Evolutionary conservation across 2,329 filamentous ascomycete species (phyloP).

Genomic region (Fulvia fulva): DNA sequence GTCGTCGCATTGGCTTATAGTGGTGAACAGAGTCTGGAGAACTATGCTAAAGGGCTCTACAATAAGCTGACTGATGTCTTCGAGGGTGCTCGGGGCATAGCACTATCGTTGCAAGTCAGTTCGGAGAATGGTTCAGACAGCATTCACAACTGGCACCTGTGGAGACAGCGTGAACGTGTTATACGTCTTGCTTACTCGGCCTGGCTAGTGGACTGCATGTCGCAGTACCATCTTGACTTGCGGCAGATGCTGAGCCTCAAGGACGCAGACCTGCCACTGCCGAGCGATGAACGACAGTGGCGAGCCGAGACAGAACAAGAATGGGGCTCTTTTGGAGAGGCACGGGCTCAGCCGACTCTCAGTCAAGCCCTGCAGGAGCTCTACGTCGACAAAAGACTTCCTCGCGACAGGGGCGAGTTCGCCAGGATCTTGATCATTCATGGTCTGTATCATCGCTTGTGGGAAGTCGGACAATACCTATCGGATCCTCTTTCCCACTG

Average conservation of each 20-base stretch:
- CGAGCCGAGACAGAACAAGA: constrained; percentile 19
- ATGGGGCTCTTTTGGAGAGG: constrained; percentile 19
- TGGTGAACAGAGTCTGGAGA: constrained; percentile 5
- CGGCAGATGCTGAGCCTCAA: constrained; percentile 13
- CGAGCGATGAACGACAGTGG: constrained; percentile 29
- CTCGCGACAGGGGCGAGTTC: constrained; percentile 46
- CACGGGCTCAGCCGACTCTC: constrained; percentile 32
- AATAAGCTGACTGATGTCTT: constrained; percentile 4
- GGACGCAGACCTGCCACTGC: constrained; percentile 22
- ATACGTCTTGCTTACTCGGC: constrained; percentile 22
- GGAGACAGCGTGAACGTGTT: constrained; percentile 18
- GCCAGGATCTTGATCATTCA: constrained; percentile 48
- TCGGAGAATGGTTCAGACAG: not conserved
- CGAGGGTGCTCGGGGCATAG: not conserved
- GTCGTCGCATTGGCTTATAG: constrained; percentile 12
- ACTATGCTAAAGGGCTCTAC: constrained; percentile 3
- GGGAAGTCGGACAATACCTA: constrained; percentile 47
- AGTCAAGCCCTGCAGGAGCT: constrained; percentile 43
- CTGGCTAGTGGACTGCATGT: constrained; percentile 27
- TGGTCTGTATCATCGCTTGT: constrained; percentile 48
- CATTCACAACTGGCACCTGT: constrained; percentile 15
- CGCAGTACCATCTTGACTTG: constrained; percentile 20
- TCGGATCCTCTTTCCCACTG: constrained; percentile 42
- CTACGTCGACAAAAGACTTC: constrained; percentile 48
- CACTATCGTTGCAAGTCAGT: not conserved